Conservation (phyloP, 108 stramenopile species). For the Nitzschia putrida region DNA sequence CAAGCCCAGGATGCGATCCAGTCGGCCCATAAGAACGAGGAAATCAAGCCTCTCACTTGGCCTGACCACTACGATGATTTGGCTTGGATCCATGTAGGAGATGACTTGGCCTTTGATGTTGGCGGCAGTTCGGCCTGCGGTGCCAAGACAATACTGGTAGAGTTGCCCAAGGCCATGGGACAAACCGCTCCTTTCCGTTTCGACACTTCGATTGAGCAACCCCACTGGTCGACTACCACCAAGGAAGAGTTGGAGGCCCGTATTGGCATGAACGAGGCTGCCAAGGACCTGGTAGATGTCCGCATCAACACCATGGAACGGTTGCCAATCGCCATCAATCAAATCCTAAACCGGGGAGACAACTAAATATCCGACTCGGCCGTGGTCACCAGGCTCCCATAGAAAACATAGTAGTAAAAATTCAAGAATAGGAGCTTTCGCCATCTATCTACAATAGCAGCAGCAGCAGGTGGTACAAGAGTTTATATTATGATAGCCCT, state of each 20-base stretch:
- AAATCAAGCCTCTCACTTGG: conserved; percentile 29
- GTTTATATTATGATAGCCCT: too few species aligned
- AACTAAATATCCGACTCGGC: neutral
- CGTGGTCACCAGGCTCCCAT: too few species aligned
- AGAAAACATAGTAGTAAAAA: too few species aligned
- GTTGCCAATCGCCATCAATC: conserved; percentile 76
- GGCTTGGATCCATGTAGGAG: conserved; percentile 86
- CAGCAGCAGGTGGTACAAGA: too few species aligned
- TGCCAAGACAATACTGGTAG: conserved; percentile 83
- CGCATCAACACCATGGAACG: conserved; percentile 61
- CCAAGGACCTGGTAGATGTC: conserved; percentile 60
- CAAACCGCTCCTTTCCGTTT: conserved; percentile 85
- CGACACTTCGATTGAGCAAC: conserved; percentile 52
- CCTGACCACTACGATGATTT: conserved; percentile 41
- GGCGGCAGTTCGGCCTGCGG: conserved; percentile 78
- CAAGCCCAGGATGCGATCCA: conserved; percentile 52
- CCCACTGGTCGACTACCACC: conserved; percentile 73
- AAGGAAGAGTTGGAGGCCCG: conserved; percentile 67
- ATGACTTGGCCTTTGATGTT: conserved; percentile 87
- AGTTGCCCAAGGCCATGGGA: conserved; percentile 62
- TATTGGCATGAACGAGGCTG: conserved; percentile 77
- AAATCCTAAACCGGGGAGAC: conserved; percentile 49
- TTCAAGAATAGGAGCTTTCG: too few species aligned
- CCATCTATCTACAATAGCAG: too few species aligned
- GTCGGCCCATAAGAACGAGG: conserved; percentile 30